Evolutionary conservation across 805 yeast species (phyloP).

Genomic region (Kluyveromyces aestuarii): DNA sequence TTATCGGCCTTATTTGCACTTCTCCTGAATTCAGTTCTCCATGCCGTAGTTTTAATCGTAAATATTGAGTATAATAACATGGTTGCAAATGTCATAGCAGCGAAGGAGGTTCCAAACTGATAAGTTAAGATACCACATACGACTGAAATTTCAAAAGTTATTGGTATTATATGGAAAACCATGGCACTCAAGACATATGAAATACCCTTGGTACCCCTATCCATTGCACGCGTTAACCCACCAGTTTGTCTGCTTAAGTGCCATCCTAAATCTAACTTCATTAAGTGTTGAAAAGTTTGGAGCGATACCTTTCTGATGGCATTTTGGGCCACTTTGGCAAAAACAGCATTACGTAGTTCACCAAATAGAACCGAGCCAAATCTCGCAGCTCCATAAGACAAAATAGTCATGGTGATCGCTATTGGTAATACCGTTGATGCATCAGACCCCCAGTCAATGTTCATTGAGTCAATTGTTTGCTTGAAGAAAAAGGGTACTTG

Average conservation of each 20-base stretch:
- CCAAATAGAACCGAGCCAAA: slow-evolving; percentile 94
- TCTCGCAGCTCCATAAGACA: slow-evolving; percentile 90
- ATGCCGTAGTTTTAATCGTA: slow-evolving; percentile 86
- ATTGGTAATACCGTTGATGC: slow-evolving; percentile 50
- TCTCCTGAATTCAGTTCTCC: slow-evolving; percentile 91
- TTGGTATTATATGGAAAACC: slow-evolving; percentile 96
- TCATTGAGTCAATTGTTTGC: slow-evolving; percentile 83
- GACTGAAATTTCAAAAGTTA: slow-evolving; percentile 81
- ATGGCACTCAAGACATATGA: slow-evolving; percentile 86
- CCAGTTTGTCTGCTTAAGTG: slow-evolving; percentile 92
- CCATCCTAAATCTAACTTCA: slow-evolving; percentile 79
- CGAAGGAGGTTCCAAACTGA: slow-evolving; percentile 82
- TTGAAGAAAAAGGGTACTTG: slow-evolving; percentile 96
- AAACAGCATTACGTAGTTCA: slow-evolving; percentile 88
- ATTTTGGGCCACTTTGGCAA: slow-evolving; percentile 90
- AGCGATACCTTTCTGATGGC: slow-evolving; percentile 87
- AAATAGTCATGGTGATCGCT: slow-evolving; percentile 51
- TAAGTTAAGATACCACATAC: slow-evolving; percentile 92
- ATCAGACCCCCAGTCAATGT: slow-evolving; percentile 64
- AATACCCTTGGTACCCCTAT: slow-evolving; percentile 95
- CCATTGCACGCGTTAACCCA: slow-evolving; percentile 92
- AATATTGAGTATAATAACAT: slow-evolving; percentile 84
- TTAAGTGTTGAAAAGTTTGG: slow-evolving; percentile 75
- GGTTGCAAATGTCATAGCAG: slow-evolving; percentile 78
- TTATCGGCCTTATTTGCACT: slow-evolving; percentile 90